A percentile compares a stretch with the other conserved stretches of the same genome.
Conservation (phyloP, 345 rosid genomes). For the Salix dunnii region DNA sequence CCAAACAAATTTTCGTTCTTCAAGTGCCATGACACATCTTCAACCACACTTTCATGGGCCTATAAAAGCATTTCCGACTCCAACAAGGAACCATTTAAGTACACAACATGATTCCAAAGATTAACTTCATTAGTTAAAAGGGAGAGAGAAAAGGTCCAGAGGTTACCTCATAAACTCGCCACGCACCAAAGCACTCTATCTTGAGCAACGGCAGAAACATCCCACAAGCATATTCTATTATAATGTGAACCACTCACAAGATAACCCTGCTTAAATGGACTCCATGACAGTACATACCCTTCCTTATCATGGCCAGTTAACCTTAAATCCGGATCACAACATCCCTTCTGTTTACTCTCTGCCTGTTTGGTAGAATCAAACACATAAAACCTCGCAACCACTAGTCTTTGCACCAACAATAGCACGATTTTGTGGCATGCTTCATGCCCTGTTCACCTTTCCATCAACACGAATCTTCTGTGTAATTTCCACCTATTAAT, state of each 20-base stretch:
- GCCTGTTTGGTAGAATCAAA: constrained; percentile 64
- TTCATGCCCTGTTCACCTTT: constrained; percentile 86
- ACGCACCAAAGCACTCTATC: constrained; percentile 60
- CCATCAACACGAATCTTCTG: constrained; percentile 82
- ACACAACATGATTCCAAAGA: background rate
- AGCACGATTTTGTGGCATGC: constrained; percentile 78
- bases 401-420: constrained; percentile 78
- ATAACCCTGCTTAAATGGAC: constrained; percentile 73
- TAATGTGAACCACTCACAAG: constrained; percentile 92
- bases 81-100: constrained; percentile 11
- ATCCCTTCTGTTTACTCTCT: constrained; percentile 36
- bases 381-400: constrained; percentile 49
- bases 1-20: constrained; percentile 80
- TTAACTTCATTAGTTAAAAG: background rate
- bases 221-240: constrained; percentile 82
- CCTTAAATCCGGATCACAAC: constrained; percentile 75
- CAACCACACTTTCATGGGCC: constrained; percentile 79
- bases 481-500: constrained; percentile 62
- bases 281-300: constrained; percentile 97
- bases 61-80: constrained; percentile 21
- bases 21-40: constrained; percentile 89
- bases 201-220: constrained; percentile 53
- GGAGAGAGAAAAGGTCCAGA: background rate
- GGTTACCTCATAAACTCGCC: constrained; percentile 67
- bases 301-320: constrained; percentile 85